Conservation (phyloP, 257 asterid genomes). For the Solanum megistacrolobum region DNA sequence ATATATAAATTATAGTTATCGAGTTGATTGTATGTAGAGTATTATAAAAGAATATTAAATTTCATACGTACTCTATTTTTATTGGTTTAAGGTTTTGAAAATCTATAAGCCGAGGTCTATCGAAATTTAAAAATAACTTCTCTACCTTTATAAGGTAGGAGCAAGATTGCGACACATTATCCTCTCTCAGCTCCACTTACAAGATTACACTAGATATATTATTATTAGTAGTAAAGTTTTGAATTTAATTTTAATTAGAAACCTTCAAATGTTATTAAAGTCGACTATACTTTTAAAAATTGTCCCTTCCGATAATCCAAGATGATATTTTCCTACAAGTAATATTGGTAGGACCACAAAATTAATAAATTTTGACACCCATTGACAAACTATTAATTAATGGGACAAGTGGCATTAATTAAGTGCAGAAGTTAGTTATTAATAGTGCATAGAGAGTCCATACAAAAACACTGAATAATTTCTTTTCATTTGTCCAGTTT, state of each 20-base stretch:
- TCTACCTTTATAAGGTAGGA: too few relatives aligned
- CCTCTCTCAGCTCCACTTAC: rapidly evolving
- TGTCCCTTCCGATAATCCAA: neutral
- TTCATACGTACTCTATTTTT: neutral
- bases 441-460: neutral
- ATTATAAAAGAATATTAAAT: too few relatives aligned
- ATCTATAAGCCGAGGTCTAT: neutral
- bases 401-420: neutral
- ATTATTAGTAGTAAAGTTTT: neutral
- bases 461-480: too few relatives aligned
- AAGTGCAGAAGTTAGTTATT: neutral
- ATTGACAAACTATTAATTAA: neutral
- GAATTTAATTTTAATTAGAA: neutral
- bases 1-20: too few relatives aligned
- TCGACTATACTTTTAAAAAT: neutral
- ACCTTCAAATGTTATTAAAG: neutral
- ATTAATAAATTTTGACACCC: neutral
- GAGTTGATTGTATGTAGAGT: too few relatives aligned
- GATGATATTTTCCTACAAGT: neutral
- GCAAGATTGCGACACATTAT: neutral
- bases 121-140: too few relatives aligned
- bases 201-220: neutral
- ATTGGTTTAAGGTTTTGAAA: neutral
- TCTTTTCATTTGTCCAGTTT: too few relatives aligned
- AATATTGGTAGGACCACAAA: neutral